Conservation (phyloP, 257 asterid genomes). For the Vinca minor region DNA sequence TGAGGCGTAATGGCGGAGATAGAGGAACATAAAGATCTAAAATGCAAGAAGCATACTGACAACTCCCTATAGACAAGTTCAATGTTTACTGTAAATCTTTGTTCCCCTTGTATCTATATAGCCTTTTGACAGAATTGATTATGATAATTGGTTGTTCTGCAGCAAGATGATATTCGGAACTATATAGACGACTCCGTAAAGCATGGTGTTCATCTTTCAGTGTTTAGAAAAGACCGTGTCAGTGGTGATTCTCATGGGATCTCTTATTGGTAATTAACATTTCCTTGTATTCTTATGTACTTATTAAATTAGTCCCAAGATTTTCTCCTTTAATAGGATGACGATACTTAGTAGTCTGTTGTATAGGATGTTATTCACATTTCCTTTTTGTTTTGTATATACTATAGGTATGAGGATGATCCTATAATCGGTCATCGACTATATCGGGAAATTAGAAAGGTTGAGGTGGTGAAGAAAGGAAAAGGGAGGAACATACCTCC, state of each 20-base stretch:
- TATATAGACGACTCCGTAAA: slow-evolving; percentile 72
- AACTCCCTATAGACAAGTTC: no score
- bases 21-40: not conserved
- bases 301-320: not conserved
- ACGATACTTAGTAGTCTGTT: not conserved
- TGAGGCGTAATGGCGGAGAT: not conserved
- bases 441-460: slow-evolving; percentile 76
- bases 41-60: not conserved
- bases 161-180: slow-evolving; percentile 94
- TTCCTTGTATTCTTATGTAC: not conserved
- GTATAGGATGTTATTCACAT: not conserved
- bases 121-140: not conserved
- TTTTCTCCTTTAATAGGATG: not conserved
- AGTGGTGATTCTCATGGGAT: slow-evolving; percentile 95
- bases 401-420: slow-evolving; percentile 98
- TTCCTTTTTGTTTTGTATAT: not conserved
- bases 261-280: slow-evolving; percentile 68
- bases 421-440: slow-evolving; percentile 80
- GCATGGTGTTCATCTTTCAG: slow-evolving; percentile 59
- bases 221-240: slow-evolving; percentile 77
- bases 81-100: not conserved
- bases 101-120: not conserved
- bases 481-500: slow-evolving; percentile 70
- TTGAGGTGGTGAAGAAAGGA: slow-evolving; percentile 82
- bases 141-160: slow-evolving; percentile 40